phyloP scores from a whole-genome alignment of 2,329 filamentous ascomycete genomes.

The Aspergillus fumigatus region DNA sequence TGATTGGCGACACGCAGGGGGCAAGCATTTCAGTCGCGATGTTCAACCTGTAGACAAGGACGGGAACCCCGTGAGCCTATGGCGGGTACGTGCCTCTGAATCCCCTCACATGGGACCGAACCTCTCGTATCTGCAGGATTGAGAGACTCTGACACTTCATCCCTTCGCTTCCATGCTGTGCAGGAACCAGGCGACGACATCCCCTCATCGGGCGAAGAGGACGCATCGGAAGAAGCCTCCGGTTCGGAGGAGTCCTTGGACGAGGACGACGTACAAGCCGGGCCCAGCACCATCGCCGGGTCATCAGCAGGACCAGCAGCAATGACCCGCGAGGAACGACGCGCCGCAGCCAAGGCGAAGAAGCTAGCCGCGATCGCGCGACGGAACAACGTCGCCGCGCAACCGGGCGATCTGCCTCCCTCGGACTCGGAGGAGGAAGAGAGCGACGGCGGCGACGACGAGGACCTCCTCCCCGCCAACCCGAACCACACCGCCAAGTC shows the following conservation, averaged over 20 bases:
- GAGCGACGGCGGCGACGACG: constrained; percentile 30
- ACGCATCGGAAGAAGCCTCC: constrained; percentile 46
- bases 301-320: neutral
- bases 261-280: constrained; percentile 31
- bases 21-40: constrained; percentile 92
- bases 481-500: constrained; percentile 74
- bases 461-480: constrained; percentile 63
- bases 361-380: constrained; percentile 84
- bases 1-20: constrained; percentile 53
- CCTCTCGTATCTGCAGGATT: no score
- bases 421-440: constrained; percentile 54
- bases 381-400: constrained; percentile 65
- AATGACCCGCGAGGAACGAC: constrained; percentile 81
- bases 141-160: no score
- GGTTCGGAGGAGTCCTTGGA: constrained; percentile 34
- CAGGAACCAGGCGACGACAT: constrained; percentile 34
- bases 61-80: constrained; percentile 85
- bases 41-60: constrained; percentile 83
- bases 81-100: constrained; percentile 55
- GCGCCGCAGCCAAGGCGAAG: constrained; percentile 79
- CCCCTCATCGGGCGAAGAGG: constrained; percentile 46
- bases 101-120: no score
- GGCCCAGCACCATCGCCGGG: constrained; percentile 39
- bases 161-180: no score
- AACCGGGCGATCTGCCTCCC: constrained; percentile 81